Evolutionary conservation across 192 early-diverging fungal species (phyloP).

Genomic region (Ambispora gerdemannii): DNA sequence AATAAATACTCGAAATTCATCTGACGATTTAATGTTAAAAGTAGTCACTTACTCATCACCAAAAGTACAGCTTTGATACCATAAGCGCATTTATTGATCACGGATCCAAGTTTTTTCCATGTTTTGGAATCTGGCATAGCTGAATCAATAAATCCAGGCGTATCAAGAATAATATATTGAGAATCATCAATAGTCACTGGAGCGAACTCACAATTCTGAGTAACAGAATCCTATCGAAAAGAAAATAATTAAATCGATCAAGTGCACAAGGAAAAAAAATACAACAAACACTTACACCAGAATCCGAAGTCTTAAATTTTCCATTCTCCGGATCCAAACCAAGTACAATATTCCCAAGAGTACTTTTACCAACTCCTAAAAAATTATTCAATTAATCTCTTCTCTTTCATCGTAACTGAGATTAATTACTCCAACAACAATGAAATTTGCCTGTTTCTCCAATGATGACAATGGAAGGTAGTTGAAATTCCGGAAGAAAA

Average conservation of each 20-base stretch:
- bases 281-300: not conserved
- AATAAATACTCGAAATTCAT: not conserved
- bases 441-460: too few relatives aligned
- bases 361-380: not conserved
- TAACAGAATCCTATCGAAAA: not conserved
- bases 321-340: not conserved
- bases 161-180: not conserved
- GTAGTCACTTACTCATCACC: not conserved
- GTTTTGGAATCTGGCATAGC: not conserved
- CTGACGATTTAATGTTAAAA: not conserved
- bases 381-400: too few relatives aligned
- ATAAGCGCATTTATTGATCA: not conserved
- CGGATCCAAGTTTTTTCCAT: not conserved
- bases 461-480: too few relatives aligned
- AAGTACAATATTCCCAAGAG: not conserved
- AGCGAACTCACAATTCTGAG: not conserved
- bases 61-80: not conserved
- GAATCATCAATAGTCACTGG: not conserved
- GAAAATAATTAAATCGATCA: not conserved
- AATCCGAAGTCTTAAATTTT: not conserved
- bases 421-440: too few relatives aligned
- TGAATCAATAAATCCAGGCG: not conserved
- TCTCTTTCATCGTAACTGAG: too few relatives aligned
- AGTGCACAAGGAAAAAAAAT: not conserved
- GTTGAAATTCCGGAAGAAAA: too few relatives aligned